Evolutionary conservation across 345 rosid genomes (phyloP).

Genomic region (Fremontodendron californicum): DNA sequence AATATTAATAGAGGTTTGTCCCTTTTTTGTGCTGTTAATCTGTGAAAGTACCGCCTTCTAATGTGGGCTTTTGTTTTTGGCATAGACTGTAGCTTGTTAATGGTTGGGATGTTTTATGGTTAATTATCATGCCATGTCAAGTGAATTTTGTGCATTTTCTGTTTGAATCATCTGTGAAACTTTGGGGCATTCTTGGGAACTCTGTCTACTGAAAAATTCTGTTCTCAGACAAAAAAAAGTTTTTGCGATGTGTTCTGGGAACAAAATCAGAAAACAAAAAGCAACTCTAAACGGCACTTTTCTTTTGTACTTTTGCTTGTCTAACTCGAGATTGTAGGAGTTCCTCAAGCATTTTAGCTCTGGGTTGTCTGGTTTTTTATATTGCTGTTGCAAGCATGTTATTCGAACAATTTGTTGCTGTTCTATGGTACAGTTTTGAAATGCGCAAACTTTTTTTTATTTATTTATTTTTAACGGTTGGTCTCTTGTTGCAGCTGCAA

Average conservation of each 20-base stretch:
- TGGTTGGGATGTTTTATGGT: neutral
- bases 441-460: neutral
- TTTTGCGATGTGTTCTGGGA: neutral
- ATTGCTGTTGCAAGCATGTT: neutral
- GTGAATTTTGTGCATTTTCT: neutral
- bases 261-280: constrained; percentile 2
- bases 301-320: neutral
- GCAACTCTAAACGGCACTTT: neutral
- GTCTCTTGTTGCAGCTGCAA: neutral
- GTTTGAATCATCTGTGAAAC: neutral
- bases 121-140: neutral
- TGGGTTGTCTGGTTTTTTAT: neutral
- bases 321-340: neutral
- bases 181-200: constrained; percentile 3
- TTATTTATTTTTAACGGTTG: neutral
- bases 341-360: neutral
- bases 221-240: neutral
- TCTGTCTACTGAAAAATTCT: neutral
- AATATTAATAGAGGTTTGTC: constrained; percentile 81
- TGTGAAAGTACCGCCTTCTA: neutral
- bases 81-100: neutral
- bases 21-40: constrained; percentile 4
- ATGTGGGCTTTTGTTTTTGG: neutral
- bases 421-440: neutral
- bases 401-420: neutral